phyloP scores from a whole-genome alignment of 2,329 filamentous ascomycete species.

The Didymella glomerata region DNA sequence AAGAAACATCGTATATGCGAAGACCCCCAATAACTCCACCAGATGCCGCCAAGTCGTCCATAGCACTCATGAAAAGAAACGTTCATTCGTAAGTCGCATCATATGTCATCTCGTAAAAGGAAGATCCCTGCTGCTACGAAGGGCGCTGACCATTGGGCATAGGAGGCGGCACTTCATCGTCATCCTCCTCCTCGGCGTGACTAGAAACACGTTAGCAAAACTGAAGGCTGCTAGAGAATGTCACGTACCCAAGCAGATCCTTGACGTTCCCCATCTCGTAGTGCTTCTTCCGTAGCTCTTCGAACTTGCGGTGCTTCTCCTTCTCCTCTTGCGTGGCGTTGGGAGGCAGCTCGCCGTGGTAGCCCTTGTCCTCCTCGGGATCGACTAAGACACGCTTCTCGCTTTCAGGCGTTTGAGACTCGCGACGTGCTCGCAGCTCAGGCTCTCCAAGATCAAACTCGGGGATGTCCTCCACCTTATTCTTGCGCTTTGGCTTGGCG shows the following conservation, averaged over 20 bases:
- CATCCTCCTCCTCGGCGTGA: conserved; percentile 36
- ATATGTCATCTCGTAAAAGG: neutral
- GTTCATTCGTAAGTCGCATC: conserved; percentile 6
- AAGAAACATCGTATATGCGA: conserved; percentile 6
- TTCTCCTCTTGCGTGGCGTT: conserved; percentile 71
- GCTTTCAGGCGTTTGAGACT: conserved; percentile 54
- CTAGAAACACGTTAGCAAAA: conserved; percentile 23
- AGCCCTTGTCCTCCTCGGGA: conserved; percentile 54
- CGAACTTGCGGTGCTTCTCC: conserved; percentile 92
- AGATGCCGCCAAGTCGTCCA: conserved; percentile 19
- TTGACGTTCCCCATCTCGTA: conserved; percentile 99
- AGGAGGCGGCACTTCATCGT: conserved; percentile 31
- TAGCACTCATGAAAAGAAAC: conserved; percentile 4
- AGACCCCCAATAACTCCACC: conserved; percentile 15
- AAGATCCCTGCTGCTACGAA: neutral
- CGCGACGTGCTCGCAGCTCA: conserved; percentile 62
- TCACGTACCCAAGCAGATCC: conserved; percentile 74
- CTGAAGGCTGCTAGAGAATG: neutral
- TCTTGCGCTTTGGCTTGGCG: conserved; percentile 60
- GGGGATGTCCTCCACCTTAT: conserved; percentile 77
- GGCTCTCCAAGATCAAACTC: conserved; percentile 92
- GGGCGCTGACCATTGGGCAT: conserved; percentile 36
- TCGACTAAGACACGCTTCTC: conserved; percentile 87
- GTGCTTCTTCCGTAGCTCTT: conserved; percentile 91
- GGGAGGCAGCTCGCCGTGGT: conserved; percentile 67